phyloP scores from a whole-genome alignment of 345 rosid species.

The Barbarea vulgaris region DNA sequence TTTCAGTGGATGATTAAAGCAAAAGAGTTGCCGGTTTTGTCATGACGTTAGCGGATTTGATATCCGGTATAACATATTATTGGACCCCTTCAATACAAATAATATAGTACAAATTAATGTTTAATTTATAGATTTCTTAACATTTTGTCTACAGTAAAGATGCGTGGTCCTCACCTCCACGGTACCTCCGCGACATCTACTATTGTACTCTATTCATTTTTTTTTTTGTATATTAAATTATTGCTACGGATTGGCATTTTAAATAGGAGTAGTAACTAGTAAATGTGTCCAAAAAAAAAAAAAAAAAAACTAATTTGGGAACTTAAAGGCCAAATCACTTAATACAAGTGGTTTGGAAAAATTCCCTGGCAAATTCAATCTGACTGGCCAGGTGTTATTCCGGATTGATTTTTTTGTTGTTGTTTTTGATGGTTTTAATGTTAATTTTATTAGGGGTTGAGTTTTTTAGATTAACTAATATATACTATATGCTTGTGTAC shows the following conservation, averaged over 20 bases:
- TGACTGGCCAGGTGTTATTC: background rate
- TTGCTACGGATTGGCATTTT: background rate
- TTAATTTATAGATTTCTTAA: slow-evolving; percentile 1
- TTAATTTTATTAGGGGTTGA: too few species aligned
- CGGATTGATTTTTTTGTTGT: too few species aligned
- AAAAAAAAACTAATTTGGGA: background rate
- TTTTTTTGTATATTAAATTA: background rate
- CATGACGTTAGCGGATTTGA: background rate
- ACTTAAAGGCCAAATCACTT: background rate
- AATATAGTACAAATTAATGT: background rate
- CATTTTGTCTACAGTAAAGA: background rate
- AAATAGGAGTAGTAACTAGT: too few species aligned
- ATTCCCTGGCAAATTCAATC: background rate
- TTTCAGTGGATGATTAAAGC: background rate
- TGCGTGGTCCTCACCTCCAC: slow-evolving; percentile 33
- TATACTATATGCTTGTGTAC: too few species aligned
- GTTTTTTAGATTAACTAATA: too few species aligned
- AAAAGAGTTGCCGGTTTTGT: background rate
- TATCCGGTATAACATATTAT: background rate
- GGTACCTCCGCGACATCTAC: slow-evolving; percentile 15
- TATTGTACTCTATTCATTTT: background rate
- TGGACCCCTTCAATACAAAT: background rate
- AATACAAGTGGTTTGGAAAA: slow-evolving; percentile 11
- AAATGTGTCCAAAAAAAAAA: too few species aligned
- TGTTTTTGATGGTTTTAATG: too few species aligned